Percentiles rank a stretch among this genome's conserved stretches.
Conservation (phyloP, 1,284 basidiomycete species). For the Trametes hirsuta region DNA sequence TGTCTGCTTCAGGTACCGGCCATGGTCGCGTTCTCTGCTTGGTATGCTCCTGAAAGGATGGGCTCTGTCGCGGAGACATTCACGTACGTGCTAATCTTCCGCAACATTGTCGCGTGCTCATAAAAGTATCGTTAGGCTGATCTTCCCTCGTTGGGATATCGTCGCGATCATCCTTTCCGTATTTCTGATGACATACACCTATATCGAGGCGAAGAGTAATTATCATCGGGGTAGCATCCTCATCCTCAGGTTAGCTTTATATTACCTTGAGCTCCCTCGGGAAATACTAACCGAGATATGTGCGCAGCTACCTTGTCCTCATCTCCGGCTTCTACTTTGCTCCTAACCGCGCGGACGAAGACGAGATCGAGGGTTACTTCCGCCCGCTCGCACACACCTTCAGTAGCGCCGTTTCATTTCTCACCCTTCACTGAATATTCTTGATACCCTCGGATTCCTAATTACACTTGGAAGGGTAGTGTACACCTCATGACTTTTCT, state of each 20-base stretch:
- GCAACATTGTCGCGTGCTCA: constrained; percentile 2
- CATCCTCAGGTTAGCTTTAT: constrained; percentile 71
- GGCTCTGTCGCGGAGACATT: constrained; percentile 86
- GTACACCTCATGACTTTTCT: constrained; percentile 8
- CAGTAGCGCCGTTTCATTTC: constrained; percentile 6
- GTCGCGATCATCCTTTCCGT: constrained; percentile 93
- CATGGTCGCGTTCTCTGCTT: constrained; percentile 98
- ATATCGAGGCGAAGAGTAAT: constrained; percentile 97
- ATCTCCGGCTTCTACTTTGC: constrained; percentile 82
- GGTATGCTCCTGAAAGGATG: constrained; percentile 85
- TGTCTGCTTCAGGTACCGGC: constrained; percentile 98
- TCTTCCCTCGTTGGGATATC: constrained; percentile 99
- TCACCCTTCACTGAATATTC: constrained; percentile 13
- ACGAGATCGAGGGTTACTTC: constrained; percentile 22
- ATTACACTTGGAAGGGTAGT: constrained; percentile 6
- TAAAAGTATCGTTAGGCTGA: constrained; percentile 60
- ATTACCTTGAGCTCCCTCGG: no score
- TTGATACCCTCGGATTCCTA: constrained; percentile 4
- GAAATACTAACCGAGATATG: background rate
- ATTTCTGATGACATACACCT: constrained; percentile 98
- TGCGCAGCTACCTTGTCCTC: constrained; percentile 74
- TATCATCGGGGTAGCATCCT: constrained; percentile 95
- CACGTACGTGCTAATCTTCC: constrained; percentile 59
- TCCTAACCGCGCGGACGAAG: constrained; percentile 40
- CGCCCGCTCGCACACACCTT: constrained; percentile 12